Evolutionary conservation across 2,329 filamentous ascomycete species (phyloP).

Genomic region (Aureobasidium lini): DNA sequence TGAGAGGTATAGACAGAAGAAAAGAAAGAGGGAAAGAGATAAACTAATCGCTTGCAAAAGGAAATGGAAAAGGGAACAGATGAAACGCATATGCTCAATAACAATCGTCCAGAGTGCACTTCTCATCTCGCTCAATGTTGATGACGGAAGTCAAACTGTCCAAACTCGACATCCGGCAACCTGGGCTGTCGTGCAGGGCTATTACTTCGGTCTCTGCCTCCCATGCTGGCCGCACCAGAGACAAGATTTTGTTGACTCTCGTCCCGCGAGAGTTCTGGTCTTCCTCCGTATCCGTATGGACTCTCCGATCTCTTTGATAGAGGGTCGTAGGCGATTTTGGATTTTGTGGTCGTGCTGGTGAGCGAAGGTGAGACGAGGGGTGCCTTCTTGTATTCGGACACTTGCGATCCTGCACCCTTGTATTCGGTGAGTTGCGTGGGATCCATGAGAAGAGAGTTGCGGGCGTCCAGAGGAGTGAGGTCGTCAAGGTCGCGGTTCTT

Average conservation of each 20-base stretch:
- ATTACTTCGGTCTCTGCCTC: conserved; percentile 20
- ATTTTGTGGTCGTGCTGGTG: conserved; percentile 19
- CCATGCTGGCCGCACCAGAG: conserved; percentile 27
- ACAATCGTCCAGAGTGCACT: conserved; percentile 4
- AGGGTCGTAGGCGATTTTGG: conserved; percentile 23
- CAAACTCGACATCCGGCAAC: conserved; percentile 19
- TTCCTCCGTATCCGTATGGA: conserved; percentile 1
- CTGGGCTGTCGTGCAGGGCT: conserved; percentile 22
- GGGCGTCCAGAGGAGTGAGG: conserved; percentile 78
- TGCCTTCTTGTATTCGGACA: conserved; percentile 22
- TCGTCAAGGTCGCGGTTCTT: conserved; percentile 65
- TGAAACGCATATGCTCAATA: conserved; percentile 11
- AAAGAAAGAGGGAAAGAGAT: neutral
- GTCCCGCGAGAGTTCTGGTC: conserved; percentile 18
- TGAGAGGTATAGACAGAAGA: conserved; percentile 1
- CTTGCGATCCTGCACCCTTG: conserved; percentile 24
- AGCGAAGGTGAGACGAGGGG: conserved; percentile 24
- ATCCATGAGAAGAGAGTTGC: conserved; percentile 75
- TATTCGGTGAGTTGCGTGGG: conserved; percentile 37
- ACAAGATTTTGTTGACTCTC: conserved; percentile 26
- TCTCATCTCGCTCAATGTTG: neutral
- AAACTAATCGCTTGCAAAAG: conserved; percentile 5
- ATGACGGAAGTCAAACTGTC: conserved; percentile 4
- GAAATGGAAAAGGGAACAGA: neutral
- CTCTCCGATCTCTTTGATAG: conserved; percentile 18